Base-by-base conservation (phyloP, 306 rosid genomes). In the Vigna angularis region DNA sequence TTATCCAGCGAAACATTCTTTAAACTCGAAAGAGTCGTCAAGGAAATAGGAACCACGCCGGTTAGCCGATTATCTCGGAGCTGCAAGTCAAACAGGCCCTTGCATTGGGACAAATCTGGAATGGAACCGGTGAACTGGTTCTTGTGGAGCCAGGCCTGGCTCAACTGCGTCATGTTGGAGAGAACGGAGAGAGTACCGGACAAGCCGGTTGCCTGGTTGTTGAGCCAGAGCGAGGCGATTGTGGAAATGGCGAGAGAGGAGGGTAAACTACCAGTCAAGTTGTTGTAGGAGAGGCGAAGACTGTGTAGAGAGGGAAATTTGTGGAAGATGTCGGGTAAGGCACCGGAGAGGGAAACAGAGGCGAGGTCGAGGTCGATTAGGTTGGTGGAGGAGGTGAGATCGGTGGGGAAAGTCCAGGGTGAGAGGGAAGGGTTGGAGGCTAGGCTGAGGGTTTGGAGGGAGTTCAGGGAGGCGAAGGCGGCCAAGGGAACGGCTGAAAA, bases 271-370 rank as follows among this genome's bases (percentile, higher is more conserved):
- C 98, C 98, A 30, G 89, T 84, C 71, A 94, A 85, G 56, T 90
- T 88, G 72, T 94, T 94, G 86, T 90, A 94, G 15, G 97, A 88
- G 64, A 94, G 94, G 36, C 88, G 90, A 52, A 94, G 40, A 14
- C 6, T 52, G 22, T 70, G 86, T 71, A 94, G 76, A 18, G 84
- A 79, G 0, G 82, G 40, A 14, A 94, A 85, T 0, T 85, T 73
- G 59, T 11, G 86, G 20, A 94, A 94, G 34, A 94, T 15, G 82
- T 92, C 88, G 0, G 98, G 98, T 20, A 94, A 8, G 0, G 77
- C 18, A 24, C 98, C 97, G 18, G 80, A 5, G 15, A 94, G 2
- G 0, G 53, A 55, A 0, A 82, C 66, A 28, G 61, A 63, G 0
- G 77, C 71, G 0, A 89, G 87, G 6, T 83, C 83, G 2, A 94